Evolutionary conservation across 257 asterid species (phyloP).

Genomic region (Ligustrum vulgare): DNA sequence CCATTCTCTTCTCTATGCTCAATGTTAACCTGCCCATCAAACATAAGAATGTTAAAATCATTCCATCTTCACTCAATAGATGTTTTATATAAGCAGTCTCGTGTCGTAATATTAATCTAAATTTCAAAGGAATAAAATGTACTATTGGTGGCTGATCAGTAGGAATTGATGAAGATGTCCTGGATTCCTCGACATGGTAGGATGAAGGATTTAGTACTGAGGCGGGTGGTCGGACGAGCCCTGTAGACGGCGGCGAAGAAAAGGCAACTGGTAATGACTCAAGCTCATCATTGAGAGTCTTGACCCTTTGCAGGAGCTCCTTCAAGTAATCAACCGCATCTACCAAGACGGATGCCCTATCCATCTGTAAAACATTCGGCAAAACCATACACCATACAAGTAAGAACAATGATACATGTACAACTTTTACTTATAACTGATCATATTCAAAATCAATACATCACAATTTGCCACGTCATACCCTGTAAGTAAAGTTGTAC

Average conservation of each 20-base stretch:
- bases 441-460: no score
- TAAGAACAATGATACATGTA: no score
- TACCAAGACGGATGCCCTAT: conserved; percentile 75
- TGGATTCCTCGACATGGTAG: conserved; percentile 49
- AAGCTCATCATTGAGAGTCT: conserved; percentile 63
- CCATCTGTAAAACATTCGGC: conserved; percentile 48
- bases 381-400: not conserved
- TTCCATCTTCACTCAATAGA: no score
- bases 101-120: no score
- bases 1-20: conserved; percentile 35
- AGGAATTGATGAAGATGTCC: no score
- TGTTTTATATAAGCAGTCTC: no score
- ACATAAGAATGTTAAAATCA: no score
- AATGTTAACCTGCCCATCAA: conserved; percentile 29
- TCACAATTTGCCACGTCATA: no score
- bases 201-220: conserved; percentile 16
- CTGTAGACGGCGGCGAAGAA: conserved; percentile 51
- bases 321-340: conserved; percentile 73
- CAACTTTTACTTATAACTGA: no score
- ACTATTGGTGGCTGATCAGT: no score
- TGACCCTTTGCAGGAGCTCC: conserved; percentile 66
- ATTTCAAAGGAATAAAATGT: no score
- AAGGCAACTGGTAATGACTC: conserved; percentile 44
- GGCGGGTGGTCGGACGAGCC: conserved; percentile 15
- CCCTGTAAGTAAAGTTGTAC: no score